A percentile compares a stretch with the other conserved stretches of the same genome.
phyloP scores from a whole-genome alignment of 495 filamentous ascomycete genomes.

The Amniculicola lignicola region DNA sequence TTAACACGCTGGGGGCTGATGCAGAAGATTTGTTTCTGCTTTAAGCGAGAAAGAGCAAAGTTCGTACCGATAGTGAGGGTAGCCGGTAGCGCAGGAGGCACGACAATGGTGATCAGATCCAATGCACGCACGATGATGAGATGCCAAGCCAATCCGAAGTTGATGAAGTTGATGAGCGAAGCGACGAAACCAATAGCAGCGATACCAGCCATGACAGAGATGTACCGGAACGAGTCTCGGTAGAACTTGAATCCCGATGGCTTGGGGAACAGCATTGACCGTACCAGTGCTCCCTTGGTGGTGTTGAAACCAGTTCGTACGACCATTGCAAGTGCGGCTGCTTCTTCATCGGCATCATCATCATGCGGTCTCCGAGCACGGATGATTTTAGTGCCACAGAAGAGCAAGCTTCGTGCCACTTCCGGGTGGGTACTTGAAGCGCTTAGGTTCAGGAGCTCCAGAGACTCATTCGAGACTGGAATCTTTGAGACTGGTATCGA shows the following conservation, averaged over 20 bases:
- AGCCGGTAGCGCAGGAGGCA: constrained; percentile 94
- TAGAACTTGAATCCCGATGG: constrained; percentile 98
- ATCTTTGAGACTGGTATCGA: constrained; percentile 94
- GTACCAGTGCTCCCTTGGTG: constrained; percentile 91
- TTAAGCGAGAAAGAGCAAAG: constrained; percentile 85
- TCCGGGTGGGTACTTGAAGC: constrained; percentile 75
- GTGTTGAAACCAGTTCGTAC: constrained; percentile 95
- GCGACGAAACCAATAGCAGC: constrained; percentile 83
- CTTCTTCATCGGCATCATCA: constrained; percentile 82
- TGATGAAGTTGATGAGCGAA: constrained; percentile 89
- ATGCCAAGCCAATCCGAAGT: constrained; percentile 78
- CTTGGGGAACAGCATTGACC: constrained; percentile 98
- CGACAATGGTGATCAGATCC: constrained; percentile 96
- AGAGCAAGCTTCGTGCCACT: constrained; percentile 83
- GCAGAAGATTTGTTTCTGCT: constrained; percentile 86
- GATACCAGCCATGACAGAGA: constrained; percentile 93
- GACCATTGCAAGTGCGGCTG: constrained; percentile 86
- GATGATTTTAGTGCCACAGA: constrained; percentile 93
- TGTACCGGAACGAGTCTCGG: constrained; percentile 94
- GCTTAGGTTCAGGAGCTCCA: constrained; percentile 67
- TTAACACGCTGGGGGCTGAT: constrained; percentile 97
- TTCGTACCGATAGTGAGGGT: constrained; percentile 95
- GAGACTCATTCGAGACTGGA: constrained; percentile 77
- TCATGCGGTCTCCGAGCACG: constrained; percentile 85
- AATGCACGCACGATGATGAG: constrained; percentile 87